Percentiles rank a stretch among this genome's conserved stretches.
phyloP scores from a whole-genome alignment of 805 yeast genomes.

The Citeromyces nyonsensis region DNA sequence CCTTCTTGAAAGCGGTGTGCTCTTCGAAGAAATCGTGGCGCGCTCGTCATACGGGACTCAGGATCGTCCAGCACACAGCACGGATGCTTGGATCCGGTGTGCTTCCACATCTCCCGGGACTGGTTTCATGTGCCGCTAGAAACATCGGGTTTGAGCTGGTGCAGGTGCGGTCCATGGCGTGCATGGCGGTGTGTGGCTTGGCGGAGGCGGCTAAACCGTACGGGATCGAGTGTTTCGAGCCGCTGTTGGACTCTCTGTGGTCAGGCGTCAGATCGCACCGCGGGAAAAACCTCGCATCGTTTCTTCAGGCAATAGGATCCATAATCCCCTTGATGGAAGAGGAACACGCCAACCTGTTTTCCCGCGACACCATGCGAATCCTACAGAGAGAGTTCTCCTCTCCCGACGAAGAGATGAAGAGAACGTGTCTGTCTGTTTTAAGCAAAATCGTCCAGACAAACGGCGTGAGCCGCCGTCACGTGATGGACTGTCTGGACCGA shows the following conservation, averaged over 20 bases:
- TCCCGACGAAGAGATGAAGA: constrained; percentile 81
- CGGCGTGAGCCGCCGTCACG: constrained; percentile 32
- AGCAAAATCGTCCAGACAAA: constrained; percentile 50
- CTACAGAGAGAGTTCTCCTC: constrained; percentile 59
- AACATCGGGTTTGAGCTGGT: constrained; percentile 54
- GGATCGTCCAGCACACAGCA: constrained; percentile 65
- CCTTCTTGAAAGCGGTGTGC: constrained; percentile 73
- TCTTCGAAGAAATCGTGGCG: constrained; percentile 64
- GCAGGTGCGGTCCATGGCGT: constrained; percentile 55
- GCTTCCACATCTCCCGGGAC: constrained; percentile 53
- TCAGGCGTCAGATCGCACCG: constrained; percentile 59
- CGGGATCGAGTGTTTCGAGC: constrained; percentile 81
- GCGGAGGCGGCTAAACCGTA: constrained; percentile 79
- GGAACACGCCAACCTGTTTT: constrained; percentile 66
- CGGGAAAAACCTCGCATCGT: constrained; percentile 65
- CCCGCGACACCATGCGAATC: constrained; percentile 56
- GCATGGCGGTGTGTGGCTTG: constrained; percentile 52
- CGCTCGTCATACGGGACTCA: constrained; percentile 73
- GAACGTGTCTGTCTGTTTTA: constrained; percentile 52
- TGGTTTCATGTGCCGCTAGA: constrained; percentile 45
- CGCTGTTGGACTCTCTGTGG: constrained; percentile 66
- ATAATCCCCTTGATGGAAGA: constrained; percentile 78
- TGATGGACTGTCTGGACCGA: constrained; percentile 35
- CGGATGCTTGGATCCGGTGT: constrained; percentile 53
- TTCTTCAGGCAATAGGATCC: constrained; percentile 62